Conservation (phyloP, 2,329 filamentous ascomycete species). For the Paraconiothyrium brasiliense region DNA sequence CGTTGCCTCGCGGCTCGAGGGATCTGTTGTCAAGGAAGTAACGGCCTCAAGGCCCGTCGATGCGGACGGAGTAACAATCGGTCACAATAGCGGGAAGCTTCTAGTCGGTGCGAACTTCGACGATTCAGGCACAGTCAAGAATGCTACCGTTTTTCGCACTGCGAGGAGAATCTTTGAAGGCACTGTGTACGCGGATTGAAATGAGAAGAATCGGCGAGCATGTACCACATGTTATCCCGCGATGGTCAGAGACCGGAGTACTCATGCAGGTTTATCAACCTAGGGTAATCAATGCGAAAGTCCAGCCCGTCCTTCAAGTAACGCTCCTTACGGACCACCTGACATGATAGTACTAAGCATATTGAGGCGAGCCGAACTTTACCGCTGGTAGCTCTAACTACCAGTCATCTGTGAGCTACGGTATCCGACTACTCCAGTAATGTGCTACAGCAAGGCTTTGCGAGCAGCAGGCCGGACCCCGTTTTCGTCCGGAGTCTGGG, state of each 20-base stretch:
- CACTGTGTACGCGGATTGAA: constrained; percentile 30
- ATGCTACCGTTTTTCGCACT: constrained; percentile 35
- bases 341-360: no score
- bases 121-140: constrained; percentile 22
- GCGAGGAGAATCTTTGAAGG: constrained; percentile 38
- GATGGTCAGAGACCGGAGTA: neutral
- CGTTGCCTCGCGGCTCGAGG: constrained; percentile 35
- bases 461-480: neutral
- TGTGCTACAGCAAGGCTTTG: no score
- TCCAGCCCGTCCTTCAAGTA: no score
- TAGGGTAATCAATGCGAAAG: neutral
- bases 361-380: no score
- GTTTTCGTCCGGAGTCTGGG: neutral
- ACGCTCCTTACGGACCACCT: no score
- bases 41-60: constrained; percentile 22
- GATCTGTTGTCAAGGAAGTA: constrained; percentile 29
- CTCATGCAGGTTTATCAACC: neutral
- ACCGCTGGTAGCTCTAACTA: no score
- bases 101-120: constrained; percentile 33
- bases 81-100: constrained; percentile 36
- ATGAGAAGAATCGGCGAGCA: neutral
- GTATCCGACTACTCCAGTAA: no score
- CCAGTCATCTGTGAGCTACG: no score
- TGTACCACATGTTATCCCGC: neutral
- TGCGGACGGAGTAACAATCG: constrained; percentile 32